phyloP scores from a whole-genome alignment of 75 land plant genomes.

The Gnetum montanum region DNA sequence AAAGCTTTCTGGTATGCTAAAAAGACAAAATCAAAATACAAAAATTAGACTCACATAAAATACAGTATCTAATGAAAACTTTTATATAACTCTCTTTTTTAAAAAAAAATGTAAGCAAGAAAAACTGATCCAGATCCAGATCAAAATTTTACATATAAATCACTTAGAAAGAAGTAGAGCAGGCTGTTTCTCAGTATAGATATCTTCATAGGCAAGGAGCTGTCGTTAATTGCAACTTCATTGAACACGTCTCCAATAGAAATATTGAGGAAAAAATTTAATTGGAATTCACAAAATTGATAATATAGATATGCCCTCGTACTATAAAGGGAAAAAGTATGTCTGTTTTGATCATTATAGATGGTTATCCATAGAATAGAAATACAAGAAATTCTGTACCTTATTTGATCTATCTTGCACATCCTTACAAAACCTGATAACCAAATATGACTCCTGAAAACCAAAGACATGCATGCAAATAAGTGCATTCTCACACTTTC shows the following conservation, averaged over 20 bases:
- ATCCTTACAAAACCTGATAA: not conserved
- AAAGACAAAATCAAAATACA: not conserved
- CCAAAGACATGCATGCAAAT: not conserved
- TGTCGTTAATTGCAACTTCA: not conserved
- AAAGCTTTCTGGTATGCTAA: not conserved
- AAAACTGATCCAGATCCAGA: too few relatives aligned
- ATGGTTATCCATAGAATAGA: not conserved
- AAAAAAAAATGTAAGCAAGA: too few relatives aligned
- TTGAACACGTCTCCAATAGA: not conserved
- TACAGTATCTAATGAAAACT: not conserved
- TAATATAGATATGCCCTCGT: not conserved
- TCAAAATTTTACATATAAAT: too few relatives aligned
- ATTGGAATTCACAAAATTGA: not conserved
- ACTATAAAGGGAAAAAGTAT: not conserved
- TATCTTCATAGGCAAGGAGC: not conserved
- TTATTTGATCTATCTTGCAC: not conserved
- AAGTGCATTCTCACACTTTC: too few relatives aligned
- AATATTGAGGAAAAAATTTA: not conserved
- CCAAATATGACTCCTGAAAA: not conserved
- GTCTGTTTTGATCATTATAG: not conserved
- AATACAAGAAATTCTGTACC: not conserved
- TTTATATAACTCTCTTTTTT: too few relatives aligned
- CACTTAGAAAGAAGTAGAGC: too few relatives aligned
- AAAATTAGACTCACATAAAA: not conserved
- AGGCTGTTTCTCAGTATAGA: too few relatives aligned